Evolutionary conservation across 1,284 basidiomycete genomes (phyloP).

Genomic region (Neonothopanus nambi): DNA sequence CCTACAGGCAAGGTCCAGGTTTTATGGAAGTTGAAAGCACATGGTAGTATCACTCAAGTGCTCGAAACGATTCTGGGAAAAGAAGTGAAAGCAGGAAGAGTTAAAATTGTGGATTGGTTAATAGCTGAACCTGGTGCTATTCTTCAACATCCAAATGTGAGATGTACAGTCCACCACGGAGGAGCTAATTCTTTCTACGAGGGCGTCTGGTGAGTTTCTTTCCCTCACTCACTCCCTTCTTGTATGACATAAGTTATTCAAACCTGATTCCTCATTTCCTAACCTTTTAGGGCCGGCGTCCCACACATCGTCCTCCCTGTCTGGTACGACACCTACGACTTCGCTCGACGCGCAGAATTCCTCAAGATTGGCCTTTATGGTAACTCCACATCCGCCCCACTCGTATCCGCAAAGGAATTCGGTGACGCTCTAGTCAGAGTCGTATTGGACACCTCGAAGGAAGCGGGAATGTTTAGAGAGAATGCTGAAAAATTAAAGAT

Average conservation of each 20-base stretch:
- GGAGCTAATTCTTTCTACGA: constrained; percentile 17
- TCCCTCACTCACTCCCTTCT: neutral
- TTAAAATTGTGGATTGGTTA: constrained; percentile 12
- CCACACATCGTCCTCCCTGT: constrained; percentile 10
- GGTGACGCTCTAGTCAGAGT: constrained; percentile 5
- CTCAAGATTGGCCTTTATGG: constrained; percentile 10
- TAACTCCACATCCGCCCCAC: neutral
- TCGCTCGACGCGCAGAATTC: constrained; percentile 7
- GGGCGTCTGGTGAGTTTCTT: constrained; percentile 5
- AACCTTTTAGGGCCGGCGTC: constrained; percentile 6
- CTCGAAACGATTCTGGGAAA: too few relatives aligned
- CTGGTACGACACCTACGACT: constrained; percentile 14
- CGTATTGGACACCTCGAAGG: neutral
- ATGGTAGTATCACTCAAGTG: too few relatives aligned
- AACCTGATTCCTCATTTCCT: too few relatives aligned
- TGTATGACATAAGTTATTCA: neutral
- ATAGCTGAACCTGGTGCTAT: constrained; percentile 1
- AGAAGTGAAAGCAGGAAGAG: neutral
- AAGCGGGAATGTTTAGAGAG: neutral
- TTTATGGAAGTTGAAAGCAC: constrained; percentile 13
- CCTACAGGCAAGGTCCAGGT: constrained; percentile 8
- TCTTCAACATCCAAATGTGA: constrained; percentile 7
- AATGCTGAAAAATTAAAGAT: too few relatives aligned
- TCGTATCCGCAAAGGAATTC: constrained; percentile 3
- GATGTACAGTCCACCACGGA: constrained; percentile 15